A percentile compares a stretch with the other conserved stretches of the same genome.
Evolutionary conservation across 140 eudicot species (phyloP).

Genomic region (Anethum foeniculum): DNA sequence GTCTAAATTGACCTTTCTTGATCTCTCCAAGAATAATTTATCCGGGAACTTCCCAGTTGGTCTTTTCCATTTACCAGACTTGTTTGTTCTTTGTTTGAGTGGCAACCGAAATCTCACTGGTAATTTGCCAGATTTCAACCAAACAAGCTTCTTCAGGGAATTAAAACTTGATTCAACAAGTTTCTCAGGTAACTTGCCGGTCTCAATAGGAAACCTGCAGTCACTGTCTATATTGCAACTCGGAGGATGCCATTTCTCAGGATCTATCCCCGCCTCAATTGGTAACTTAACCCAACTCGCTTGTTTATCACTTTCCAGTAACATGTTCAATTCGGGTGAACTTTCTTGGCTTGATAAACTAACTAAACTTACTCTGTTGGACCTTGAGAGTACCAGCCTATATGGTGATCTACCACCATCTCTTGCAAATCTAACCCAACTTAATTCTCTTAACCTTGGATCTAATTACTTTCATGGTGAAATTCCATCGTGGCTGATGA

Average conservation of each 20-base stretch:
- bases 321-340: neutral
- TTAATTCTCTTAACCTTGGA: neutral
- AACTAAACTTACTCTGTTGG: conserved; percentile 14
- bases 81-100: neutral
- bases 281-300: too few relatives aligned
- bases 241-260: too few relatives aligned
- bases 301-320: conserved; percentile 8
- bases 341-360: conserved; percentile 23
- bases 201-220: conserved; percentile 17
- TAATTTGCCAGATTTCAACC: conserved; percentile 23
- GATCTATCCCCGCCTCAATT: too few relatives aligned
- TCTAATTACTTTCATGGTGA: conserved; percentile 19
- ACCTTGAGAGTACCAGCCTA: conserved; percentile 7
- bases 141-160: conserved; percentile 11
- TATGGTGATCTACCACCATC: conserved; percentile 23
- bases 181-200: conserved; percentile 11
- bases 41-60: neutral
- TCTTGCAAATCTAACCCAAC: conserved; percentile 28
- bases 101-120: conserved; percentile 14
- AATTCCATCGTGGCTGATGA: conserved; percentile 21
- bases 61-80: too few relatives aligned
- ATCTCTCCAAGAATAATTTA: conserved; percentile 1
- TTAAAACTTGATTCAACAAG: neutral
- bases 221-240: too few relatives aligned
- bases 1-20: neutral